These are phyloP conservation scores for Exophiala bonariae DNA, from an alignment of 2,329 filamentous ascomycete genomes.

Conservation along the genomic window DNA sequence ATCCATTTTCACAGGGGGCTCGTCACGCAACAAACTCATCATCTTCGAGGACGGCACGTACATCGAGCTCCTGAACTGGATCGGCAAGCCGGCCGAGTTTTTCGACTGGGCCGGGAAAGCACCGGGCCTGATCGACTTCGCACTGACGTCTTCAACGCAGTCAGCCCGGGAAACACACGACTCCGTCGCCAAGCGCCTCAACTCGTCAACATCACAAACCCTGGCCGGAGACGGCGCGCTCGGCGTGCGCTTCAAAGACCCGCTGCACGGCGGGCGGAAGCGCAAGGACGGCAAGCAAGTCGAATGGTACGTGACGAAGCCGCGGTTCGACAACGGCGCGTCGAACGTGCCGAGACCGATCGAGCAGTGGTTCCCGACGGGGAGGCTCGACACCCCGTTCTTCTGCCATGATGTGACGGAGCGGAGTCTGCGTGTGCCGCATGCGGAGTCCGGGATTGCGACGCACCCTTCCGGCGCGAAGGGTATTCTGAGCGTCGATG, in stretches of 20 bases:
- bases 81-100: slow-evolving; percentile 22
- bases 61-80: slow-evolving; percentile 30
- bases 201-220: neutral
- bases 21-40: slow-evolving; percentile 30
- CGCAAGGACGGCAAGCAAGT: slow-evolving; percentile 27
- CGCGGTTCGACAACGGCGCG: slow-evolving; percentile 10
- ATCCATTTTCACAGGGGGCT: slow-evolving; percentile 17
- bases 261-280: slow-evolving; percentile 22
- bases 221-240: slow-evolving; percentile 17
- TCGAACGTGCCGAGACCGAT: slow-evolving; percentile 12
- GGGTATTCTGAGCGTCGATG: slow-evolving; percentile 24
- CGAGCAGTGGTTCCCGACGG: slow-evolving; percentile 15
- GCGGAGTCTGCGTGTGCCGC: slow-evolving; percentile 31
- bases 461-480: slow-evolving; percentile 25
- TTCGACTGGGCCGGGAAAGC: slow-evolving; percentile 27
- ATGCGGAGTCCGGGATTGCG: slow-evolving; percentile 14
- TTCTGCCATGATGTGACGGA: slow-evolving; percentile 30
- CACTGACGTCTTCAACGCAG: slow-evolving; percentile 23
- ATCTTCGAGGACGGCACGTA: slow-evolving; percentile 30
- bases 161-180: slow-evolving; percentile 22
- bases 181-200: slow-evolving; percentile 16
- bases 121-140: slow-evolving; percentile 28
- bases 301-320: slow-evolving; percentile 25
- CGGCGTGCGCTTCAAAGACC: slow-evolving; percentile 20
- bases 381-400: slow-evolving; percentile 26